Evolutionary conservation across 345 rosid species (phyloP), one percentile per base, ranked within the genome.

Genomic region (Citropsis articulata): DNA sequence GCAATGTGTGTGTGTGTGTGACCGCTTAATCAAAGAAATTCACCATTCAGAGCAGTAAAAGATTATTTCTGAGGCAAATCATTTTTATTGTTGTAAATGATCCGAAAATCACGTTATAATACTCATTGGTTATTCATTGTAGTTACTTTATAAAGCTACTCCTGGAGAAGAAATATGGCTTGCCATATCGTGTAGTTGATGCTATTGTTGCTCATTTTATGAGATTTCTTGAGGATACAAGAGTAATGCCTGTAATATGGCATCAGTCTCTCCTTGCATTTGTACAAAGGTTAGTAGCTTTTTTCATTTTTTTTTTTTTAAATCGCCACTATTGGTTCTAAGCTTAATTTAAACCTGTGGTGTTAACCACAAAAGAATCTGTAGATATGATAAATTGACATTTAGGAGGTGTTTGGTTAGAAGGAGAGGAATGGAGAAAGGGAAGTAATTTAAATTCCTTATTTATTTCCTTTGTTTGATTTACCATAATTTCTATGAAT

Each of bases 161-260:
- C 31, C 82, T 97, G 85, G 98, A 97, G 81, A 97, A 97, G 91
- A 94, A 97, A 80, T 92, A 96, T 69, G 91, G 89, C 68, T 88
- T 94, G 86, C 99, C 98, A 19, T 88, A 89, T 75, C 89, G 93
- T 7, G 99, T 93, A 19, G 82, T 94, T 63, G 97, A 94, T 86
- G 92, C 98, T 63, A 65, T 93, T 79, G 89, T 91, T 59, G 87
- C 89, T 78, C 98, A 94, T 82, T 96, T 91, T 78, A 89, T 91
- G 98, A 90, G 89, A 78, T 97, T 94, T 81, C 69, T 80, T 2
- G 91, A 90, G 6, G 98, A 96, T 42, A 67, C 90, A 64, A 89
- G 98, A 84, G 81, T 83, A 62, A 96, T 96, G 99, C 99, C 99
- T 27, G 98, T 96, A 57, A 94, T 92, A 83, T 96, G 99, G 99